Evolutionary conservation across 345 rosid species (phyloP), one percentile per base, ranked within the genome.

Genomic region (Salix caprea): DNA sequence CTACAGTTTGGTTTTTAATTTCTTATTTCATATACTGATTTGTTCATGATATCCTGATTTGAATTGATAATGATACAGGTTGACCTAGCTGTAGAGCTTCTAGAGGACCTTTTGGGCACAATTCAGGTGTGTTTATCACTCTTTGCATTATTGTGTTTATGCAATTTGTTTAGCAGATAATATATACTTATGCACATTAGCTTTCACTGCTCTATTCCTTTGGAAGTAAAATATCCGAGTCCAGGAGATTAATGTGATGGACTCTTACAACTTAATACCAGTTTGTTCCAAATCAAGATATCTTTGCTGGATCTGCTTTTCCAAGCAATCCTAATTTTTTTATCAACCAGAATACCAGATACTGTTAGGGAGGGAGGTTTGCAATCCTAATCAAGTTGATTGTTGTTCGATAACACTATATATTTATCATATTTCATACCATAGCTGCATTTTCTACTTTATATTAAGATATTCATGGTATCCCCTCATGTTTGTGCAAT

Each of bases 61-160:
- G 73, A 37, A 69, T 65, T 82, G 77, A 65, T 72, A 80, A 21
- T 81, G 78, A 44, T 75, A 26, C 77, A 92, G 97, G 83, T 92
- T 81, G 97, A 92, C 85, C 89, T 92, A 70, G 68, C 85, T 14
- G 80, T 90, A 80, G 97, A 92, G 82, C 93, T 92, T 67, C 80
- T 90, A 39, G 97, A 92, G 86, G 97, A 90, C 69, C 91, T 92
- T 77, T 75, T 90, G 85, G 93, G 89, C 76, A 85, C 80, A 72
- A 85, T 92, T 77, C 97, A 92, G 94, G 97, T 90, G 76, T 78
- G 86, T 74, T 16, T 64, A 18, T n/a, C 19, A 19, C 48, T 69
- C 21, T 19, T 65, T 72, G 50, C 16, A 44, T 36, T 65, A 26
- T 60, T 62, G 8, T 16, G 32, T 39, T 36, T 4, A 42, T 65